Evolutionary conservation across 192 early-diverging fungal species (phyloP).

Genomic region (Linnemannia hyalina): DNA sequence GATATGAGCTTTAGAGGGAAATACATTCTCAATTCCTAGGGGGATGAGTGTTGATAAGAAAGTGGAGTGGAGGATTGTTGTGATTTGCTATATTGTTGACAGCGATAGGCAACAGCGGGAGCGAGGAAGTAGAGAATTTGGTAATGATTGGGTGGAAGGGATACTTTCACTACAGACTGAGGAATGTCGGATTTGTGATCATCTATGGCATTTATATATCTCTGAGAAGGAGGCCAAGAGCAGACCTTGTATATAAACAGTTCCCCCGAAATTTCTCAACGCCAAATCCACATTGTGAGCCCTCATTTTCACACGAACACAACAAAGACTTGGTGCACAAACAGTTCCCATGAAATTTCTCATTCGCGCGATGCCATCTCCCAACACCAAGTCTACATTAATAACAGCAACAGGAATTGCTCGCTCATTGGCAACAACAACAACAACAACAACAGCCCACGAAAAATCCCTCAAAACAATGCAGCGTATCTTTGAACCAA

Average conservation of each 20-base stretch:
- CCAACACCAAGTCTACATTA: background rate
- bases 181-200: no score
- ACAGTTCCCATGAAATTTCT: conserved; percentile 1
- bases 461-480: conserved; percentile 4
- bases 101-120: no score
- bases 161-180: no score
- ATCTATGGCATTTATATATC: no score
- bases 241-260: background rate
- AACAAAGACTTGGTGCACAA: conserved; percentile 1
- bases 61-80: no score
- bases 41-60: no score
- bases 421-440: background rate
- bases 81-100: no score
- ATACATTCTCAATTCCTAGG: no score
- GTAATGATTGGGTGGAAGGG: no score
- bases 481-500: conserved; percentile 3
- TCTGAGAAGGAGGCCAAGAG: no score
- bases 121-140: no score
- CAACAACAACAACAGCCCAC: background rate
- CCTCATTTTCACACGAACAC: background rate
- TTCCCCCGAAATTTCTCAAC: conserved; percentile 6
- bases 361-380: background rate
- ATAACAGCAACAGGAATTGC: background rate
- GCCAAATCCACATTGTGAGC: background rate
- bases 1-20: no score